Conservation (phyloP, 306 rosid genomes). For the Cotoneaster glaucophyllus region DNA sequence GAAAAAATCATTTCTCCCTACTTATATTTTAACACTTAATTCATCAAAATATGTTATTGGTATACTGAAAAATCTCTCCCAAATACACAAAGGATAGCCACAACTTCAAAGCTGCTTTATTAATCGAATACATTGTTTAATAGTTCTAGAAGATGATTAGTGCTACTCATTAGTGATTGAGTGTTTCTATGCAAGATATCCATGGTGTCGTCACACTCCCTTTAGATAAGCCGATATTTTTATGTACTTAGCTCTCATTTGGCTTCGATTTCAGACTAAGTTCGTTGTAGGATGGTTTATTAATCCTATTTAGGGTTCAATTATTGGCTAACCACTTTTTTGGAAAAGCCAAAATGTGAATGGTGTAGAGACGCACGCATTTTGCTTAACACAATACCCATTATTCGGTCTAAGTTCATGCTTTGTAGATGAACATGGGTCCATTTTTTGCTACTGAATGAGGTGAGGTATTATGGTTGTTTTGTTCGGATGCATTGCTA, state of each 20-base stretch:
- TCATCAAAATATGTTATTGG: too few species aligned
- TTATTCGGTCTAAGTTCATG: background rate
- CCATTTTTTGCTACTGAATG: background rate
- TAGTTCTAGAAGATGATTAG: background rate
- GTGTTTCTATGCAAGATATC: conserved; percentile 6
- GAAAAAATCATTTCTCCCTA: too few species aligned
- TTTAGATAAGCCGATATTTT: conserved; percentile 1
- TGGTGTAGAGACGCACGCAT: background rate
- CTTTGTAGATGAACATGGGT: background rate
- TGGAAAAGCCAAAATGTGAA: too few species aligned
- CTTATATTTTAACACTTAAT: too few species aligned
- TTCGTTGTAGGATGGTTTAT: conserved; percentile 14
- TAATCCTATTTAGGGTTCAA: background rate
- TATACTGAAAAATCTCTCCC: too few species aligned
- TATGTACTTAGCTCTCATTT: background rate
- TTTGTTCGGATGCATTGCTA: background rate
- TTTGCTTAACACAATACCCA: background rate
- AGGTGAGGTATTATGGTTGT: background rate
- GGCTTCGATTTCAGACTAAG: conserved; percentile 10
- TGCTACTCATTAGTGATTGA: background rate
- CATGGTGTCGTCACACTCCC: background rate
- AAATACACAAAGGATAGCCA: background rate
- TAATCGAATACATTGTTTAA: background rate
- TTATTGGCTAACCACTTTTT: conserved; percentile 9
- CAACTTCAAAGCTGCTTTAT: background rate